phyloP scores from a whole-genome alignment of 2,329 filamentous ascomycete genomes.

The Aspergillus candidus region DNA sequence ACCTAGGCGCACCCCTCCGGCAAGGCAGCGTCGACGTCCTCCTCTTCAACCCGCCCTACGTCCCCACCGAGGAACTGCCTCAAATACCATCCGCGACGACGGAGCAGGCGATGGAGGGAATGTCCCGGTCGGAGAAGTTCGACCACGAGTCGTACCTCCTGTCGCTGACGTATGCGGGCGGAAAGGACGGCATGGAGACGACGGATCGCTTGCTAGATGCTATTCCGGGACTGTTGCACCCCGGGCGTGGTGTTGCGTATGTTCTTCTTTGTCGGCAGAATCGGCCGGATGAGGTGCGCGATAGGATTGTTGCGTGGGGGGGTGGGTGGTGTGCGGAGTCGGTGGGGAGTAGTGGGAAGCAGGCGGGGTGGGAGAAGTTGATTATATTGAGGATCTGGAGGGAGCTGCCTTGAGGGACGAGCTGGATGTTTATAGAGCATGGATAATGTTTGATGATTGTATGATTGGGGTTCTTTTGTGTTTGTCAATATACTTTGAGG shows the following conservation, averaged over 20 bases:
- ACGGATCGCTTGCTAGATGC: slow-evolving; percentile 70
- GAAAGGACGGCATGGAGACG: slow-evolving; percentile 85
- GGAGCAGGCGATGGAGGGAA: slow-evolving; percentile 17
- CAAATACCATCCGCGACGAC: slow-evolving; percentile 33
- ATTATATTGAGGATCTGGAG: slow-evolving; percentile 83
- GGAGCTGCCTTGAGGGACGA: slow-evolving; percentile 5
- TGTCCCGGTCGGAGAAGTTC: slow-evolving; percentile 45
- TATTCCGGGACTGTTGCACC: slow-evolving; percentile 59
- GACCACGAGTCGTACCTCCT: slow-evolving; percentile 79
- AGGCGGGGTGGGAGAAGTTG: slow-evolving; percentile 91
- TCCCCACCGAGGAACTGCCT: slow-evolving; percentile 75
- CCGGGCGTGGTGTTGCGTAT: slow-evolving; percentile 71
- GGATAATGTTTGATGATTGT: too few species aligned
- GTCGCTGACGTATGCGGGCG: slow-evolving; percentile 82
- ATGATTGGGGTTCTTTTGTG: too few species aligned
- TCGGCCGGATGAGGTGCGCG: slow-evolving; percentile 67
- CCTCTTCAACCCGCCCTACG: slow-evolving; percentile 96
- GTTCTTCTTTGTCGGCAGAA: slow-evolving; percentile 88
- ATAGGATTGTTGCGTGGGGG: slow-evolving; percentile 54
- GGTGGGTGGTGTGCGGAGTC: slow-evolving; percentile 65
- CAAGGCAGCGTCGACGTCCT: slow-evolving; percentile 66
- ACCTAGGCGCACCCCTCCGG: slow-evolving; percentile 61
- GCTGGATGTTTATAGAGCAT: too few species aligned
- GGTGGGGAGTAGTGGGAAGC: slow-evolving; percentile 75
- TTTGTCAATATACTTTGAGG: too few species aligned